Conservation (phyloP, 768 basidiomycete genomes). For the Xerocomellus chrysenteron region DNA sequence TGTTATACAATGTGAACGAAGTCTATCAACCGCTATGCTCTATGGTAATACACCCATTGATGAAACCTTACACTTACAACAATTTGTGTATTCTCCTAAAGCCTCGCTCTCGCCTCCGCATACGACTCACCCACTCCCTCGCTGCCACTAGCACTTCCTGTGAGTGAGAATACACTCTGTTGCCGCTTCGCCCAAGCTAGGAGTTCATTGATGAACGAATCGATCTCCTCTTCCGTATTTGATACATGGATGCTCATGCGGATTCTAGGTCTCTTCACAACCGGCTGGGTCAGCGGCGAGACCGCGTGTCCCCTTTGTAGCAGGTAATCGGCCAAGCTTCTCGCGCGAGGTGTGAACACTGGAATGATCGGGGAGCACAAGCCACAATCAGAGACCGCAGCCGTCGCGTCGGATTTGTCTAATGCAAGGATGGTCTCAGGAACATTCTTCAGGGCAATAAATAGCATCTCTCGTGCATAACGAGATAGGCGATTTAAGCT, state of each 20-base stretch:
- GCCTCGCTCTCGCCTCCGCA: slow-evolving; percentile 10
- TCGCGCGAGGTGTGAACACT: slow-evolving; percentile 12
- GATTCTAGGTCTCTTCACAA: slow-evolving; percentile 16
- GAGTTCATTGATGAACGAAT: slow-evolving; percentile 7
- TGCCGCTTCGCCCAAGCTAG: slow-evolving; percentile 12
- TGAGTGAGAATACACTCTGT: neutral
- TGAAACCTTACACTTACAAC: neutral
- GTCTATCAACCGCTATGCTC: neutral
- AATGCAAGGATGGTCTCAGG: slow-evolving; percentile 10
- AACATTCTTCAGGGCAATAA: neutral
- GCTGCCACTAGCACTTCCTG: neutral
- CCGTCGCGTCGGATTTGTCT: neutral
- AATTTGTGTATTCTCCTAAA: slow-evolving; percentile 2
- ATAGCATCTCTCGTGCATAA: slow-evolving; percentile 16
- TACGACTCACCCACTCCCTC: neutral
- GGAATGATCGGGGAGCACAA: slow-evolving; percentile 22
- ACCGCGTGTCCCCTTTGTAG: slow-evolving; percentile 15
- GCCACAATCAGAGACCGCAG: neutral
- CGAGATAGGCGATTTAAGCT: slow-evolving; percentile 3
- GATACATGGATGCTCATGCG: slow-evolving; percentile 17
- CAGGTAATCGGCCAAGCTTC: slow-evolving; percentile 15
- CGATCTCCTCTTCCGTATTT: slow-evolving; percentile 20
- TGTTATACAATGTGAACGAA: neutral
- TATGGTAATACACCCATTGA: neutral
- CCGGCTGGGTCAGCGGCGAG: slow-evolving; percentile 9